Conservation (phyloP, 2,329 filamentous ascomycete genomes). For the Pestalotiopsis sp. region DNA sequence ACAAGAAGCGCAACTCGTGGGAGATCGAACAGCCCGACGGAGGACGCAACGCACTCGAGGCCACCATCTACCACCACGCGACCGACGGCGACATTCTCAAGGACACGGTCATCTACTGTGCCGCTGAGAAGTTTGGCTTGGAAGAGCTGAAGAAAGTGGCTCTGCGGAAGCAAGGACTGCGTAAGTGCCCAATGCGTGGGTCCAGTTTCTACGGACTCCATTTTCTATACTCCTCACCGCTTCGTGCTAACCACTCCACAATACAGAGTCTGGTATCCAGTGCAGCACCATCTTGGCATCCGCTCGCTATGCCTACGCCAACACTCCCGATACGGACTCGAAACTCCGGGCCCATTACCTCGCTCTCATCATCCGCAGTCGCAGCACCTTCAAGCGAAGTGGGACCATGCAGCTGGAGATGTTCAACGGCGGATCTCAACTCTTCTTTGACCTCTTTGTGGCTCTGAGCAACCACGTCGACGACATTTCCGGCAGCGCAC, state of each 20-base stretch:
- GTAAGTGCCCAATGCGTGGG: slow-evolving; percentile 41
- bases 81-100: slow-evolving; percentile 73
- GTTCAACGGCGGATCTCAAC: slow-evolving; percentile 77
- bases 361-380: slow-evolving; percentile 85
- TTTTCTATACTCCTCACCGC: background rate
- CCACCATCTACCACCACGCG: slow-evolving; percentile 69
- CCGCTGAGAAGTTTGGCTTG: slow-evolving; percentile 81
- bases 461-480: slow-evolving; percentile 90
- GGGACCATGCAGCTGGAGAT: slow-evolving; percentile 96
- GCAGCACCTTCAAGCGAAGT: slow-evolving; percentile 87
- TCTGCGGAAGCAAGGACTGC: slow-evolving; percentile 85
- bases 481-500: slow-evolving; percentile 58
- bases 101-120: slow-evolving; percentile 89
- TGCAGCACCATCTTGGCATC: slow-evolving; percentile 83
- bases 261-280: slow-evolving; percentile 72
- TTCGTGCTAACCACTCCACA: slow-evolving; percentile 15
- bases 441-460: slow-evolving; percentile 94
- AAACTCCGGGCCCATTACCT: slow-evolving; percentile 89
- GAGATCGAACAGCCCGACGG: slow-evolving; percentile 68
- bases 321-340: slow-evolving; percentile 89
- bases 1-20: slow-evolving; percentile 80
- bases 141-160: slow-evolving; percentile 83
- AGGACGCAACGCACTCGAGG: slow-evolving; percentile 52
- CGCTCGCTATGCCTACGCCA: slow-evolving; percentile 85
- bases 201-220: background rate